Evolutionary conservation across 2,329 filamentous ascomycete species (phyloP), one percentile per base, ranked within the genome.

Genomic region (Thelonectria discophora): DNA sequence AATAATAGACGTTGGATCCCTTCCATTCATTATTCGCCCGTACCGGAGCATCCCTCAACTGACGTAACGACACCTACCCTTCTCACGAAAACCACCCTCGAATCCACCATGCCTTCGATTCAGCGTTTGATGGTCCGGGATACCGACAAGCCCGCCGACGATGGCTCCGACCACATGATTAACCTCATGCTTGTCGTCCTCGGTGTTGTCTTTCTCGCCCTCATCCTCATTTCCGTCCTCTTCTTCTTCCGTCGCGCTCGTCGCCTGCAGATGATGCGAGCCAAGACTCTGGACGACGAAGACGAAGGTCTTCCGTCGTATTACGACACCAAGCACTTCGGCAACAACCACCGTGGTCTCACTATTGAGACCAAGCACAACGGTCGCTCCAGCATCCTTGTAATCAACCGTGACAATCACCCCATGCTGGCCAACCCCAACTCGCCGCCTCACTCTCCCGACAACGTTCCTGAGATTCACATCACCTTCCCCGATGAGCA

Each of bases 401-500:
- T 95, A 71, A 91, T 93, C 76, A 88, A 91, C 72, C 89, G 92
- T 77, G 93, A 95, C 78, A 88, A 90, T 65, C 80, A 84, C 74
- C 88, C 88, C 67, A 88, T 96, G 79, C 87, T 94, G 68, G 85
- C 88, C 66, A 91, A 91, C 78, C 90, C 91, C 32, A 83, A 85
- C 62, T 90, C 88, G 65, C 90, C 92, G 15, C 91, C 94, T 20
- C 82, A 90, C 71, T 92, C 90, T 47, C 90, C 91, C n/a, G 92
- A 87, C 77, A 90, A 91, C 68, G 86, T 98, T 27, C 95, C 95
- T 18, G 92, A 98, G 80, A 99, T 99, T 73, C 93, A 94, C 79
- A 97, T 99, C 78, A 98, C 95, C 37, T 98, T 99, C 82, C 95
- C 95, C 15, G 92, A 96, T 72, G 95, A 98, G 82, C 90, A 96